Percentiles rank a stretch among this genome's conserved stretches.
phyloP scores from a whole-genome alignment of 352 stramenopile species.

The Phytophthora colocasiae region DNA sequence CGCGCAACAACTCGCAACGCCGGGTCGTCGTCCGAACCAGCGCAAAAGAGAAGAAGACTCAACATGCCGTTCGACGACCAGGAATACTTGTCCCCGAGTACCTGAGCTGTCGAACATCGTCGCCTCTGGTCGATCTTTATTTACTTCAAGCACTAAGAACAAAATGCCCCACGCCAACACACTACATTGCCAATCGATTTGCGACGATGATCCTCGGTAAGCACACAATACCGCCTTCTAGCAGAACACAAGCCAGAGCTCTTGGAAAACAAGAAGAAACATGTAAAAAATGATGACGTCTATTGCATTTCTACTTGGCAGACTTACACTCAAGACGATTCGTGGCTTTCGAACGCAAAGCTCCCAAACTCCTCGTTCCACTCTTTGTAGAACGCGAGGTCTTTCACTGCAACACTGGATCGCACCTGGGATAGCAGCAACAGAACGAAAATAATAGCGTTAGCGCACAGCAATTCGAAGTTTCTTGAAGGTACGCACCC shows the following conservation, averaged over 20 bases:
- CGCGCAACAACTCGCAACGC: conserved; percentile 55
- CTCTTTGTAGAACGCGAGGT: conserved; percentile 93
- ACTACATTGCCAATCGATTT: conserved; percentile 28
- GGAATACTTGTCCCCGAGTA: conserved; percentile 55
- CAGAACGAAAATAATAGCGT: conserved; percentile 2
- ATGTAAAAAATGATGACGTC: conserved; percentile 33
- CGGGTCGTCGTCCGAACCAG: conserved; percentile 44
- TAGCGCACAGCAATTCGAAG: background rate
- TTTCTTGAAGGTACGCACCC: conserved; percentile 42
- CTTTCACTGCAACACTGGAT: conserved; percentile 94
- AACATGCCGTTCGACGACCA: conserved; percentile 86
- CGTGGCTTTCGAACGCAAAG: conserved; percentile 80
- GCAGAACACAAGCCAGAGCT: conserved; percentile 13
- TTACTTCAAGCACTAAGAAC: conserved; percentile 56
- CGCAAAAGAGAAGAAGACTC: conserved; percentile 74
- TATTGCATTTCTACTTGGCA: conserved; percentile 4
- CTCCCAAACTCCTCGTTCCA: conserved; percentile 96
- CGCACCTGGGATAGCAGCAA: conserved; percentile 69
- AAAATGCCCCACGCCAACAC: conserved; percentile 13
- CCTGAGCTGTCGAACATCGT: conserved; percentile 8
- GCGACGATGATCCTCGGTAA: conserved; percentile 11
- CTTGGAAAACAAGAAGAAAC: conserved; percentile 15
- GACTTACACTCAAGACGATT: conserved; percentile 40
- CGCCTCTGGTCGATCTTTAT: conserved; percentile 38
- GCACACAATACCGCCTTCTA: conserved; percentile 13